Base-by-base conservation (phyloP, 2,329 filamentous ascomycete genomes). In the Diaporthe destruens region DNA sequence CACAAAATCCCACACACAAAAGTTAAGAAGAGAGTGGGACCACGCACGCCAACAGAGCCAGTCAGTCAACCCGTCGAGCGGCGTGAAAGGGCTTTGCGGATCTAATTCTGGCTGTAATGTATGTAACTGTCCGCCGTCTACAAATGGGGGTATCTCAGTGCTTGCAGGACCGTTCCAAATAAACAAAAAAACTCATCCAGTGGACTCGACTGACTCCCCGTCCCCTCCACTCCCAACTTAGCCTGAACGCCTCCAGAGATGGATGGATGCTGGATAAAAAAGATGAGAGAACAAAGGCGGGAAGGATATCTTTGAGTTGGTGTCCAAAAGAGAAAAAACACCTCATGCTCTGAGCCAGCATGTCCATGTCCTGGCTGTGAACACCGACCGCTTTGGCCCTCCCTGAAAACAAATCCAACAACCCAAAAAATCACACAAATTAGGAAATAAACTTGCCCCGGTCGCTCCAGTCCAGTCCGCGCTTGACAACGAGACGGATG, bases 241-340 rank as follows among this genome's bases (percentile, higher is more conserved):
- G 20, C 47, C 47, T 14, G 47, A 66, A 66, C 61, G 61, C 61
- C 61, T 36, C 20, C 44, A 25, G 7, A 34, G 4, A 34, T 47
- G 11, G 44, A 23, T n/a, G n/a, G n/a, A n/a, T n/a, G n/a, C n/a
- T n/a, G n/a, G n/a, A n/a, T n/a, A n/a, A n/a, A n/a, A n/a, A n/a
- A n/a, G n/a, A n/a, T n/a, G n/a, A 29, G 29, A 29, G 29, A 16
- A 34, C 42, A 66, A 66, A 53, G 25, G 47, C 36, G 53, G n/a
- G 53, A 66, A 36, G 61, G 47, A 53, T 65, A 51, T 65, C 61
- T 23, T 36, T 65, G 61, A n/a, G 29, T n/a, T 65, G n/a, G n/a
- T n/a, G 61, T 51, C 61, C 61, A 39, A 53, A 39, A 53, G 20
- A 49, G 7, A 32, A 9, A n/a, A n/a, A n/a, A n/a, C n/a, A n/a